Base-by-base conservation (phyloP, 2,329 filamentous ascomycete species). In the Orbilia quercus region DNA sequence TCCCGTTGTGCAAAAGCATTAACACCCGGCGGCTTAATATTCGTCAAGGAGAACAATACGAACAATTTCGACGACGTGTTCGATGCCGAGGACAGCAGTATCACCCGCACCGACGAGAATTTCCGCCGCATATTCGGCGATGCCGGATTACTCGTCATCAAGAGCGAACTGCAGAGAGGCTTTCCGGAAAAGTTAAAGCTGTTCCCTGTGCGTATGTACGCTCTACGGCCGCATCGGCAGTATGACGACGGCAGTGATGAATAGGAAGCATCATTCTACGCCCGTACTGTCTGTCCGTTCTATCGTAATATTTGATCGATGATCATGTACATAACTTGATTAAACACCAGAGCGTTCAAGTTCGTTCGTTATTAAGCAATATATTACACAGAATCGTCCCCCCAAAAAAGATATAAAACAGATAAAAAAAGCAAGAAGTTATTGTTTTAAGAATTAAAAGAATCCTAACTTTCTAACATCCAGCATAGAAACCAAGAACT, bases 141-240 rank as follows among this genome's bases (percentile, higher is more conserved):
- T 55, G 90, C 91, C 0, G 89, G 88, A 0, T 79, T 96, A 76
- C 84, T 82, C 60, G 79, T 96, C n/a, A 81, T 92, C 36, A 86
- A 83, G 79, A 88, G 86, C 0, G 91, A 95, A 79, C 76, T 91
- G 54, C 91, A 96, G 81, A 85, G 84, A 38, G 91, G 91, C 0
- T 88, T 95, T 53, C 88, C 88, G 0, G 87, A 85, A 60, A 80
- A 79, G 7, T 80, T 84, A 28, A 84, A 85, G 45, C 79, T 96
- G 31, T 88, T 89, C 76, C 90, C 91, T 0, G 89, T 96, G 16
- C 86, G 87, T 77, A 90, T 89, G 80, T 96, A 92, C 81, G 92
- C 91, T 1, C 81, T 96, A 77, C 87, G 86, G 76, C 87, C 88
- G n/a, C n/a, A n/a, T n/a, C n/a, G 14, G 28, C 45, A 16, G 22